phyloP scores from a whole-genome alignment of 768 basidiomycete species.

The Aureoboletus auriporus region DNA sequence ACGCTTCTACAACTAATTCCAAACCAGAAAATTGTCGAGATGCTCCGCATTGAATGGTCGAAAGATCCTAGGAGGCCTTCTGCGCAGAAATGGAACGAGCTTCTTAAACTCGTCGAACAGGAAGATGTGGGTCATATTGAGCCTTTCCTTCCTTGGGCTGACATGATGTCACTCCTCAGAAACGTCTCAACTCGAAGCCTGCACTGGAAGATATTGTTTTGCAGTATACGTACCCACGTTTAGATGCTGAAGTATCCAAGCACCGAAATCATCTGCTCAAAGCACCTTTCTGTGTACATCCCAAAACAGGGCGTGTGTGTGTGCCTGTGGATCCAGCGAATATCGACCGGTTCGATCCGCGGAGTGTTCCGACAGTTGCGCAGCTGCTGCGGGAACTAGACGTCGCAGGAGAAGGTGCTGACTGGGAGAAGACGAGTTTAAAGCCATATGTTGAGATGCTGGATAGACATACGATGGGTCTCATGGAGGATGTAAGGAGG shows the following conservation, averaged over 20 bases:
- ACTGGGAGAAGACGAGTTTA: constrained; percentile 85
- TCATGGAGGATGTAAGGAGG: constrained; percentile 30
- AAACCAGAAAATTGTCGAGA: constrained; percentile 45
- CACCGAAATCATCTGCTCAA: constrained; percentile 97
- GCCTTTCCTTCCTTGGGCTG: background rate
- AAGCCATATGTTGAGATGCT: constrained; percentile 88
- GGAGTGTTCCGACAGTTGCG: constrained; percentile 78
- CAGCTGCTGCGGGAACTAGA: constrained; percentile 84
- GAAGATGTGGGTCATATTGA: constrained; percentile 29
- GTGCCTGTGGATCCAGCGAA: constrained; percentile 80
- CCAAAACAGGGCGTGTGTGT: constrained; percentile 92
- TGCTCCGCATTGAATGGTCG: constrained; percentile 59
- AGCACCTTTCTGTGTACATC: constrained; percentile 95
- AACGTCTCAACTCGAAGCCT: constrained; percentile 16
- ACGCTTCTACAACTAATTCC: constrained; percentile 72
- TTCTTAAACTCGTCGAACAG: constrained; percentile 40
- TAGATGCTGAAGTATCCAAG: constrained; percentile 97
- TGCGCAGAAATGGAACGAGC: constrained; percentile 68
- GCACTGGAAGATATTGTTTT: constrained; percentile 86
- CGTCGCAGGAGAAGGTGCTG: constrained; percentile 49
- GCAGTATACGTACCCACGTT: constrained; percentile 92
- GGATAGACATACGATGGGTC: constrained; percentile 56
- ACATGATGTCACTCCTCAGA: constrained; percentile 1
- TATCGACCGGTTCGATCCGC: constrained; percentile 83
- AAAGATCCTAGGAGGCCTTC: constrained; percentile 52